Base-by-base conservation (phyloP, 768 basidiomycete species). In the Tricholoma sp. region DNA sequence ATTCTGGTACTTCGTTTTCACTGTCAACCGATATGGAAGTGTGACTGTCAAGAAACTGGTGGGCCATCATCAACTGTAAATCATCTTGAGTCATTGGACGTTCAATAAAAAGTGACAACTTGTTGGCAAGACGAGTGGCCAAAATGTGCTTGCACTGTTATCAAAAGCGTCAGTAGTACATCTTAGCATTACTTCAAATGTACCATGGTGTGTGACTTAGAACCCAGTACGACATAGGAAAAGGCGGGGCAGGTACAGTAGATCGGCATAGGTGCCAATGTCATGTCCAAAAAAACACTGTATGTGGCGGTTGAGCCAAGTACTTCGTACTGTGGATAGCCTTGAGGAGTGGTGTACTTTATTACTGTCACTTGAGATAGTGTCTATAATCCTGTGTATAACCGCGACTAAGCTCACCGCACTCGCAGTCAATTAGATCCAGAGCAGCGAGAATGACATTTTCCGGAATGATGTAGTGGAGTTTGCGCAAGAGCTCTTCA, bases 181-280 rank as follows among this genome's bases (percentile, higher is more conserved):
- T 50, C 21, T 53, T 39, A 54, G 72, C 31, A 55, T 34, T 18
- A 21, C 7, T 14, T 50, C 14, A 1, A 27, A 65, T 74, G 32
- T 55, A 87, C 91, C 86, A 88, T 85, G 18, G 84, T 64, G 64
- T 89, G 83, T 1, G 81, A 78, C 46, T 79, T 78, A 16, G 81
- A 75, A 50, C 80, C 71, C 32, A 92, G 69, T 16, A 89, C 86
- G 5, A 81, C 76, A 57, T 81, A 84, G 4, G 81, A 69, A 64
- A 89, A 92, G 0, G 91, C 83, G 2, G 88, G 86, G 63, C 90
- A 93, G 12, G 85, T 80, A 67, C 91, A 92, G 59, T 84, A 90
- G 59, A 78, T 78, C 10, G 80, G 74, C 4, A 74, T 70, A 19
- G 69, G 64, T 10, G 76, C 65, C 24, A 67, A 59, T n/a, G 67